These are phyloP conservation scores for Blastomyces gilchristii DNA, from an alignment of 2,329 filamentous ascomycete genomes.

Conservation along the genomic window DNA sequence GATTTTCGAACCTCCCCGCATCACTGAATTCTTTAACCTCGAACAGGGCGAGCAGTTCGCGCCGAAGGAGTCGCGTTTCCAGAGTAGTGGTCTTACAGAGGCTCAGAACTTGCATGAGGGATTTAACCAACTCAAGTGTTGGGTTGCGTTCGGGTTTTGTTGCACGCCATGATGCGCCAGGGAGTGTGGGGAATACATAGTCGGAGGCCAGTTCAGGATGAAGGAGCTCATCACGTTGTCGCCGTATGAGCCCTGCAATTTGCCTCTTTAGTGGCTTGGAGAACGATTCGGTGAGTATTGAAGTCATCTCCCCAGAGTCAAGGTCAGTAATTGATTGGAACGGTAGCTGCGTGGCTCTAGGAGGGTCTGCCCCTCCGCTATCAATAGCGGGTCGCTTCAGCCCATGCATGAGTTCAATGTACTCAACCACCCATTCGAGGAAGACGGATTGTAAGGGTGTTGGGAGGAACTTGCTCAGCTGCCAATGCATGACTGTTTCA, in stretches of 20 bases:
- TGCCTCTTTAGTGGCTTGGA: constrained; percentile 86
- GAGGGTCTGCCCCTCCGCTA: constrained; percentile 47
- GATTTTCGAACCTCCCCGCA: constrained; percentile 80
- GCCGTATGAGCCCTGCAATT: constrained; percentile 67
- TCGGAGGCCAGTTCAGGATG: constrained; percentile 81
- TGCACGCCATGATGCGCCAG: constrained; percentile 35
- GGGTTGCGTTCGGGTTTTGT: constrained; percentile 58
- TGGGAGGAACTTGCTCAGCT: constrained; percentile 83
- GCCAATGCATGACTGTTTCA: constrained; percentile 97
- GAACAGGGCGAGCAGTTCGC: constrained; percentile 80
- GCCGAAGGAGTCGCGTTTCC: constrained; percentile 77
- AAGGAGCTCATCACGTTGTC: constrained; percentile 78
- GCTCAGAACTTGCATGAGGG: constrained; percentile 80
- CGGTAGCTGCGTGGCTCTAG: constrained; percentile 51
- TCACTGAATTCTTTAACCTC: constrained; percentile 89
- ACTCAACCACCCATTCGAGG: constrained; percentile 86
- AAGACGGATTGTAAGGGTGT: constrained; percentile 70
- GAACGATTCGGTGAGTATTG: constrained; percentile 69
- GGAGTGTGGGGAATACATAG: constrained; percentile 73
- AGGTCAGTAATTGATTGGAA: constrained; percentile 48
- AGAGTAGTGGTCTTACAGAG: constrained; percentile 84
- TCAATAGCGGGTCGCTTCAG: constrained; percentile 57
- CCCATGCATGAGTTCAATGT: constrained; percentile 85
- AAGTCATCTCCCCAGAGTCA: constrained; percentile 48
- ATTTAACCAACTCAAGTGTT: constrained; percentile 82